A percentile compares a stretch with the other conserved stretches of the same genome.
These are phyloP conservation scores for Taphrina wiesneri DNA, from an alignment of 1,139 yeast species.

Conservation along the genomic window DNA sequence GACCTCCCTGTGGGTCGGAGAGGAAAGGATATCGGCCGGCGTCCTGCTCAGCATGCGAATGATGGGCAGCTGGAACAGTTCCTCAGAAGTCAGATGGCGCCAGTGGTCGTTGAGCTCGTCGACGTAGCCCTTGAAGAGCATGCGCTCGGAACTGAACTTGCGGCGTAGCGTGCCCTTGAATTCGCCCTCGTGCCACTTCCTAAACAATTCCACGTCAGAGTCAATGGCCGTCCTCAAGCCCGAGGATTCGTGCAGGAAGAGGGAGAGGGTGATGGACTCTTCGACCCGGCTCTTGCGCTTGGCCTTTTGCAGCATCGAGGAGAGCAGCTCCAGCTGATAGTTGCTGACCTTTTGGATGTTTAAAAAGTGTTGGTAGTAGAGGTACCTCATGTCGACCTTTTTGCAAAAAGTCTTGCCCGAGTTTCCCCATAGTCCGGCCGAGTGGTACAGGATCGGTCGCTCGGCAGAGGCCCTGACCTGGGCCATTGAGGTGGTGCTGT, in stretches of 20 bases:
- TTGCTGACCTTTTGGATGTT: constrained; percentile 18
- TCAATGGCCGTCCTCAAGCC: constrained; percentile 10
- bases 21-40: constrained; percentile 13
- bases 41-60: constrained; percentile 11
- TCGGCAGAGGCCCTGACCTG: not conserved
- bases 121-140: constrained; percentile 27
- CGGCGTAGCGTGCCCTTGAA: constrained; percentile 7
- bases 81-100: constrained; percentile 17
- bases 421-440: constrained; percentile 11
- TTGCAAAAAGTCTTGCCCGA: constrained; percentile 10
- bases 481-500: constrained; percentile 13
- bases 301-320: constrained; percentile 1
- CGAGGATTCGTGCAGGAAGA: constrained; percentile 24
- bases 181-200: constrained; percentile 23
- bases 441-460: constrained; percentile 5
- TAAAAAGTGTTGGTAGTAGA: constrained; percentile 23
- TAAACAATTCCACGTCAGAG: constrained; percentile 12
- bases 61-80: constrained; percentile 19
- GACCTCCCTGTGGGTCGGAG: constrained; percentile 6
- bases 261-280: constrained; percentile 15
- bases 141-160: constrained; percentile 8
- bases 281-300: constrained; percentile 19
- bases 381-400: constrained; percentile 21
- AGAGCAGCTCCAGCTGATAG: constrained; percentile 10
- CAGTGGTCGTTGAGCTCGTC: constrained; percentile 21